Evolutionary conservation across 2,329 filamentous ascomycete genomes (phyloP).

Genomic region (Fusarium liriodendri): DNA sequence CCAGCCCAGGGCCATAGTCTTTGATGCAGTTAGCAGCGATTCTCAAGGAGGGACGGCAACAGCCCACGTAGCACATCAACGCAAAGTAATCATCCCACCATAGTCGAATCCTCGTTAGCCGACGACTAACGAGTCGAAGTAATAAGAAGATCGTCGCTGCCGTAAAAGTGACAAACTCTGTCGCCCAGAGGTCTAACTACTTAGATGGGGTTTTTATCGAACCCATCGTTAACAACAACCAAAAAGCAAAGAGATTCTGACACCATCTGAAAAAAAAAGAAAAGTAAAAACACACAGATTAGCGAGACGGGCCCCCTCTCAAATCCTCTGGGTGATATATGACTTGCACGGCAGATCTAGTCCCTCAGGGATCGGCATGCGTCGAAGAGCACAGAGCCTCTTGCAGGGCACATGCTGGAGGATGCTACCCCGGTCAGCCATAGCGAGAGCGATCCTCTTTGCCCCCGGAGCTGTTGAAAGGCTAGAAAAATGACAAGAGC

Average conservation of each 20-base stretch:
- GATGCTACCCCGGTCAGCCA: neutral
- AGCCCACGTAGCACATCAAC: conserved; percentile 25
- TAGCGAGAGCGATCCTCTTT: neutral
- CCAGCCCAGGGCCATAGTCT: conserved; percentile 32
- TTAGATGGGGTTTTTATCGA: conserved; percentile 17
- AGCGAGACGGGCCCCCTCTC: conserved; percentile 13
- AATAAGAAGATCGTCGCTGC: conserved; percentile 28
- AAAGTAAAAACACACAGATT: conserved; percentile 16
- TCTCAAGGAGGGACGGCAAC: accelerated
- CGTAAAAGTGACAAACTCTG: conserved; percentile 24
- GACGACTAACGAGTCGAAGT: conserved; percentile 24
- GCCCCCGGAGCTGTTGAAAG: neutral
- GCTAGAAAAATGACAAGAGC: neutral
- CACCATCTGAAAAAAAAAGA: neutral
- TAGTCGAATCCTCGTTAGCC: conserved; percentile 28
- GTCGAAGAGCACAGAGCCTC: neutral
- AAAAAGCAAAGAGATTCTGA: neutral
- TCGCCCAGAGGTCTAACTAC: conserved; percentile 29
- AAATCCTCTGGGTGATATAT: conserved; percentile 19
- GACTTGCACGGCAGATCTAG: conserved; percentile 4
- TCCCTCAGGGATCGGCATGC: conserved; percentile 12
- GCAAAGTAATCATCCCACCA: conserved; percentile 39
- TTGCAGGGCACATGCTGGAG: neutral
- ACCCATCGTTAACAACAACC: conserved; percentile 4
- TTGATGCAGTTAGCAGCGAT: neutral